Evolutionary conservation across 169 alveolate species (phyloP).

Genomic region (Plasmodium vivax): DNA sequence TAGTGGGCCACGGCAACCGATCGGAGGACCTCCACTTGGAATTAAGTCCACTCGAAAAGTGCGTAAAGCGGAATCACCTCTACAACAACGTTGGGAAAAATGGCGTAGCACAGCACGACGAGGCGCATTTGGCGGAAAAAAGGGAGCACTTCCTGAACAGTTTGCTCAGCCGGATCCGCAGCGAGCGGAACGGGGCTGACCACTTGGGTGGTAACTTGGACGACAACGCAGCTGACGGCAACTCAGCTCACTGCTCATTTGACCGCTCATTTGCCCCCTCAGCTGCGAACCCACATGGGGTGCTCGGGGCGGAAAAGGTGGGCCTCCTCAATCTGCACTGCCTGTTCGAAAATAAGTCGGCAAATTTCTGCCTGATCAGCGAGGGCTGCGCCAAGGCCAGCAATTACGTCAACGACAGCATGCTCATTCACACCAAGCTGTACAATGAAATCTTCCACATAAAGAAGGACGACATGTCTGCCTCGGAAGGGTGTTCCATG

Average conservation of each 20-base stretch:
- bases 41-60: neutral
- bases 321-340: conserved; percentile 60
- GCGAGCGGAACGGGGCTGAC: neutral
- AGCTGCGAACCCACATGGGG: neutral
- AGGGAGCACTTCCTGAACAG: neutral
- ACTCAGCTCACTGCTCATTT: no score
- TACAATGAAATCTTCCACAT: conserved; percentile 52
- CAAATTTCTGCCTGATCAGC: conserved; percentile 45
- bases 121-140: neutral
- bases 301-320: neutral
- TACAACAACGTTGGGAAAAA: neutral
- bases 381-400: conserved; percentile 70
- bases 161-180: neutral
- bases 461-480: conserved; percentile 17
- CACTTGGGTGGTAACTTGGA: neutral
- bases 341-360: conserved; percentile 49
- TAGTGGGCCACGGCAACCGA: neutral
- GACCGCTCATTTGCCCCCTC: no score
- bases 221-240: neutral
- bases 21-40: neutral
- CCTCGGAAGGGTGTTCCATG: neutral
- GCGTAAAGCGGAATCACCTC: neutral
- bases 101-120: neutral
- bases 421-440: conserved; percentile 53
- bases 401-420: conserved; percentile 41